A percentile compares a stretch with the other conserved stretches of the same genome.
These are phyloP conservation scores for Kluyveromyces lactis DNA, from an alignment of 805 yeast genomes.

Conservation along the genomic window DNA sequence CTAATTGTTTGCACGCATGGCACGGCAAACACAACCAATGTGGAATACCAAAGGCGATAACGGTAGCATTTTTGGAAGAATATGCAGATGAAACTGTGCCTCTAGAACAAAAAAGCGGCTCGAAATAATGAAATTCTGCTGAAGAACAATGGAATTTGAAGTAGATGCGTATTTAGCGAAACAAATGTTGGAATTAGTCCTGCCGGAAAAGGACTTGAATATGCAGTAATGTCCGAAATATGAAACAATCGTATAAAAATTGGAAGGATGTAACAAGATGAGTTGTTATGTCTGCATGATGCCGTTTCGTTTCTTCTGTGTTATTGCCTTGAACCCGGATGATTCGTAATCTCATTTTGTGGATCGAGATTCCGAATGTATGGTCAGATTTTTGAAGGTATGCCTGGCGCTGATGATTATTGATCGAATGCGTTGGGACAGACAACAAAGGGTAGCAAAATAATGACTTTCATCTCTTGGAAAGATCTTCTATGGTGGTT, in stretches of 20 bases:
- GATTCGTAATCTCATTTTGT: conserved; percentile 49
- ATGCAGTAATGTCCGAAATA: conserved; percentile 48
- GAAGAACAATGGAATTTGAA: conserved; percentile 33
- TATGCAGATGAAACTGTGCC: conserved; percentile 30
- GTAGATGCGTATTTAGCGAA: conserved; percentile 42
- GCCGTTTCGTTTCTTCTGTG: conserved; percentile 50
- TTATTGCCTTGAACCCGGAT: conserved; percentile 29
- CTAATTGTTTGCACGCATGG: conserved; percentile 50
- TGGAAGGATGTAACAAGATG: conserved; percentile 63
- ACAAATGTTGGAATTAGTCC: conserved; percentile 35
- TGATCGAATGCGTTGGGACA: neutral
- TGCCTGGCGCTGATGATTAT: conserved; percentile 27
- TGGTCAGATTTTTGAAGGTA: conserved; percentile 45
- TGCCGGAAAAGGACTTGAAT: conserved; percentile 35
- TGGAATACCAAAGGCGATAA: conserved; percentile 27
- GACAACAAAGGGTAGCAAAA: neutral
- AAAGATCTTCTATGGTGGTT: conserved; percentile 19
- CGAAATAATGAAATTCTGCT: conserved; percentile 39
- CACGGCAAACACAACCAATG: conserved; percentile 48
- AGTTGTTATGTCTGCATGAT: conserved; percentile 41
- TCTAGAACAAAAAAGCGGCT: conserved; percentile 29
- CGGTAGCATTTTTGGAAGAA: conserved; percentile 25
- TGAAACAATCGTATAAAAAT: conserved; percentile 38
- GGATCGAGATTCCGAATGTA: conserved; percentile 36
- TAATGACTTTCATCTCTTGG: conserved; percentile 3